Conservation (phyloP, 306 rosid genomes). For the Cucurbita pepo region DNA sequence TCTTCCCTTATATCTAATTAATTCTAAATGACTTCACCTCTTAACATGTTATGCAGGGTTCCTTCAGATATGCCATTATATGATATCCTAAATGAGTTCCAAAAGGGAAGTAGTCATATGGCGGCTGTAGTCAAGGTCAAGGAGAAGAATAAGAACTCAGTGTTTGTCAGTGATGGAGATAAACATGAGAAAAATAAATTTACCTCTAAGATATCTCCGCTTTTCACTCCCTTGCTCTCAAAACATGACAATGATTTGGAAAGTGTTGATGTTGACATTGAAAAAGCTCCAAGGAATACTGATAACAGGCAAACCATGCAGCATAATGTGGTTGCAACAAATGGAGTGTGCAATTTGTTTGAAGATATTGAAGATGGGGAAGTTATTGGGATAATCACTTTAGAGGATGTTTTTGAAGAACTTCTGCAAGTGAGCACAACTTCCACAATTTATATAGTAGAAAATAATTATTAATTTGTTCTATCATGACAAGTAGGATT, state of each 20-base stretch:
- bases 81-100: slow-evolving; percentile 89
- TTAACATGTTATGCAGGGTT: slow-evolving; percentile 32
- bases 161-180: slow-evolving; percentile 21
- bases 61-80: slow-evolving; percentile 88
- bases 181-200: slow-evolving; percentile 19
- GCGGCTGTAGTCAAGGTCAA: slow-evolving; percentile 75
- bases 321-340: slow-evolving; percentile 21
- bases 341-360: slow-evolving; percentile 12
- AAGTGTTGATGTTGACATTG: slow-evolving; percentile 35
- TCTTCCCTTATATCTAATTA: background rate
- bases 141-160: slow-evolving; percentile 29
- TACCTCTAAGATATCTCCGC: slow-evolving; percentile 16
- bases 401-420: slow-evolving; percentile 94
- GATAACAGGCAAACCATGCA: slow-evolving; percentile 14
- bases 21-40: background rate
- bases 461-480: background rate
- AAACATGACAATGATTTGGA: slow-evolving; percentile 21
- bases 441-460: background rate
- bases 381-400: slow-evolving; percentile 82
- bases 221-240: slow-evolving; percentile 41
- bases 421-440: slow-evolving; percentile 44
- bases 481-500: too few species aligned
- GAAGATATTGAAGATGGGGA: slow-evolving; percentile 74
- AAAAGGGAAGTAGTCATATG: slow-evolving; percentile 91
- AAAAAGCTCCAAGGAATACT: slow-evolving; percentile 27